Evolutionary conservation across 352 stramenopile genomes (phyloP), one percentile per base, ranked within the genome.

Genomic region (Pythium phragmitis): DNA sequence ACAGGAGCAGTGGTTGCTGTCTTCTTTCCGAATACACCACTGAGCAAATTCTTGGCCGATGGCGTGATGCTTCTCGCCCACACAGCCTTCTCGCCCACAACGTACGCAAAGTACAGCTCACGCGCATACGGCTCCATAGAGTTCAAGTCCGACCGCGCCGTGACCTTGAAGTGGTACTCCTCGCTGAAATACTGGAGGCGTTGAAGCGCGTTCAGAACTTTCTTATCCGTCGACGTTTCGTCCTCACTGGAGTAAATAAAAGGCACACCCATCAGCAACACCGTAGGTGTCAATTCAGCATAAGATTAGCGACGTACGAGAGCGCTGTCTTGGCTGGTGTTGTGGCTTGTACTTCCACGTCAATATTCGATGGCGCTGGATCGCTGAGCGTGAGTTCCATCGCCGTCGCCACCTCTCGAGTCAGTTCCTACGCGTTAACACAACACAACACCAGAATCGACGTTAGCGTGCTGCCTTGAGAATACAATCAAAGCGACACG

Each of bases 301-400:
- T 53, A n/a, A 7, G 2, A 23, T 33, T n/a, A 19, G 2, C 41
- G 12, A 51, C 46, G 46, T 54, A 54, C 48, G 26, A 21, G 2
- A 54, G 28, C 26, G 48, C 48, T 4, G 28, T 54, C 48, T 54
- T 54, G 6, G 16, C 8, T 21, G 48, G 48, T 7, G 30, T 33
- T 19, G 34, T 12, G 36, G 26, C 7, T 6, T 6, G 14, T 14
- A 26, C 48, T 14, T 70, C 67, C 28, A 55, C 47, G 17, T 69
- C 59, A 0, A 57, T 51, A 54, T 64, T 64, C 23, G 48, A 26
- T 4, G 74, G 74, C 42, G 75, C 63, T 2, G 65, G 50, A 36
- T 81, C 74, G 7, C 63, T 64, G 5, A 77, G 57, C 14, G 62
- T 48, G 16, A 73, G 60, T 41, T 52, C 61, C 26, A 81, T 59